phyloP scores from a whole-genome alignment of 345 rosid genomes.

The Salix koriyanagi region DNA sequence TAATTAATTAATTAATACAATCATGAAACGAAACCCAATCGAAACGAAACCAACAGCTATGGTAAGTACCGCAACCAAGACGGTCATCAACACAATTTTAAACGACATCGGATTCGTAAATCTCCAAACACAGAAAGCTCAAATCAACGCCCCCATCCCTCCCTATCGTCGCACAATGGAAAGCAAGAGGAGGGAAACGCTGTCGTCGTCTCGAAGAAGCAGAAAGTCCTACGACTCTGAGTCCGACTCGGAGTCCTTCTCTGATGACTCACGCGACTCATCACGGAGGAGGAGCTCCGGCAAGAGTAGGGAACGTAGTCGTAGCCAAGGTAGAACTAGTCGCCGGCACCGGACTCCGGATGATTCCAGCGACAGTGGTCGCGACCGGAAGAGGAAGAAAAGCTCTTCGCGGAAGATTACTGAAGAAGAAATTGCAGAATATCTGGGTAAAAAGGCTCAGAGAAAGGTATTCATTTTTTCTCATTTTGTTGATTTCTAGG shows the following conservation, averaged over 20 bases:
- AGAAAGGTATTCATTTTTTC: constrained; percentile 46
- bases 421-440: constrained; percentile 65
- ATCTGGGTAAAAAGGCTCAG: constrained; percentile 73
- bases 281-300: constrained; percentile 35
- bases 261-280: constrained; percentile 28
- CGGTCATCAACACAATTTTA: too few relatives aligned
- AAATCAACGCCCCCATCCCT: too few relatives aligned
- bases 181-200: neutral
- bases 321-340: constrained; percentile 22
- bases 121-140: too few relatives aligned
- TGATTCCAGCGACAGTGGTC: constrained; percentile 36
- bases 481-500: neutral
- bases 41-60: too few relatives aligned
- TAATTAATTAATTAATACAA: too few relatives aligned
- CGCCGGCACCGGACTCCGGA: constrained; percentile 18
- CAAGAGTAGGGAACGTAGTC: constrained; percentile 15
- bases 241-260: constrained; percentile 28
- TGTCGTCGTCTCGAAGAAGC: constrained; percentile 26
- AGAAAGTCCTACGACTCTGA: constrained; percentile 25
- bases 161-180: neutral
- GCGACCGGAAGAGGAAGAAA: constrained; percentile 36
- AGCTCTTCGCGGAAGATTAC: constrained; percentile 48
- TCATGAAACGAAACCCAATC: too few relatives aligned
- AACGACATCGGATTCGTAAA: too few relatives aligned
- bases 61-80: too few relatives aligned